A percentile compares a stretch with the other conserved stretches of the same genome.
Conservation (phyloP, 2,329 filamentous ascomycete species). For the Colletotrichum neosansevieriae region DNA sequence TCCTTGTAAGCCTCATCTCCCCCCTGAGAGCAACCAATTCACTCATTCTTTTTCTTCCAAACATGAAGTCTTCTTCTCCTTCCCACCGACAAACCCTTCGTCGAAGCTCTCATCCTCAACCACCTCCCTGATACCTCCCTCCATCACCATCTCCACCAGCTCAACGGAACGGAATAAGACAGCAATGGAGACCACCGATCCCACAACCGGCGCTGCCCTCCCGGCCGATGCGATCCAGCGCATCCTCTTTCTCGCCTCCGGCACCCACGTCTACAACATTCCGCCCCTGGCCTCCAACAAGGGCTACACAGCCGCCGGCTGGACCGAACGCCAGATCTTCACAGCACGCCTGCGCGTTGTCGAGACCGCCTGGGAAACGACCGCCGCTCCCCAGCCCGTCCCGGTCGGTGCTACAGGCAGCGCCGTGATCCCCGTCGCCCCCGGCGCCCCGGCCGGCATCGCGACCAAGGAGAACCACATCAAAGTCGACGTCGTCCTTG, state of each 20-base stretch:
- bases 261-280: constrained; percentile 89
- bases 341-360: constrained; percentile 84
- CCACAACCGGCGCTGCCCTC: constrained; percentile 75
- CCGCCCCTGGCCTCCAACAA: constrained; percentile 82
- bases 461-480: constrained; percentile 61
- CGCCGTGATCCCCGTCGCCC: constrained; percentile 36
- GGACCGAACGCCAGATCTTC: constrained; percentile 87
- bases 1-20: constrained; percentile 39
- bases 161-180: background rate
- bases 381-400: constrained; percentile 42
- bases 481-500: constrained; percentile 81
- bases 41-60: constrained; percentile 9
- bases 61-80: constrained; percentile 20
- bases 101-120: background rate
- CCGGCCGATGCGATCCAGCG: constrained; percentile 85
- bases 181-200: constrained; percentile 75
- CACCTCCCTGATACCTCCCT: background rate
- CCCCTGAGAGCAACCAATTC: constrained; percentile 33
- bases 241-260: constrained; percentile 80
- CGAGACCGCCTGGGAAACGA: constrained; percentile 72
- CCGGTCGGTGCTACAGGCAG: constrained; percentile 33
- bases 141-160: background rate
- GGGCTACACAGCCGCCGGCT: constrained; percentile 81
- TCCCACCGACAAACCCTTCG: constrained; percentile 12
- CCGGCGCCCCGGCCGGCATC: constrained; percentile 29